Evolutionary conservation across 768 basidiomycete genomes (phyloP).

Genomic region (Podaxis mareebaensis): DNA sequence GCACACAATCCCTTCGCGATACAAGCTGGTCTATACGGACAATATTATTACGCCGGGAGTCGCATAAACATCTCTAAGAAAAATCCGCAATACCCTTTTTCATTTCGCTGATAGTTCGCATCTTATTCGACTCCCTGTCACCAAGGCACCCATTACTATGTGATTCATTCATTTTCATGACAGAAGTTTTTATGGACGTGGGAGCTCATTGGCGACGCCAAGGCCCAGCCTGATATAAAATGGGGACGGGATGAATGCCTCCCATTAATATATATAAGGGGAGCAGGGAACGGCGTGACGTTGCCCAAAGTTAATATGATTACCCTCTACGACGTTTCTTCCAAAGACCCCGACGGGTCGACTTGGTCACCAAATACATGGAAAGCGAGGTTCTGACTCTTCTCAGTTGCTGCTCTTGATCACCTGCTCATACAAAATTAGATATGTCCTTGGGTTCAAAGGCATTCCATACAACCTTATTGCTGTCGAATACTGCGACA

Average conservation of each 20-base stretch:
- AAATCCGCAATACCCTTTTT: too few species aligned
- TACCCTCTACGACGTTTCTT: not conserved
- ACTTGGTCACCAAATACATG: not conserved
- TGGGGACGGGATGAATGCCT: not conserved
- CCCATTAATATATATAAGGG: not conserved
- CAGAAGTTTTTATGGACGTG: not conserved
- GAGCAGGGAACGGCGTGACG: not conserved
- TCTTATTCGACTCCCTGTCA: not conserved
- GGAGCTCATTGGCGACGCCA: not conserved
- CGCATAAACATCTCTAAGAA: too few species aligned
- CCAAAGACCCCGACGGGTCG: not conserved
- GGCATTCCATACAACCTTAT: constrained; percentile 4
- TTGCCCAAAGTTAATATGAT: not conserved
- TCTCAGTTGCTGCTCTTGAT: not conserved
- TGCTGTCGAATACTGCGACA: constrained; percentile 12
- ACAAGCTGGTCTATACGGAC: too few species aligned
- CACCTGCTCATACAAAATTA: not conserved
- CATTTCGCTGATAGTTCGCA: too few species aligned
- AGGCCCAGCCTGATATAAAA: not conserved
- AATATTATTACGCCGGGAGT: too few species aligned
- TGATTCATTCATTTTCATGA: too few species aligned
- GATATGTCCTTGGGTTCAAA: not conserved
- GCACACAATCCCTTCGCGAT: too few species aligned
- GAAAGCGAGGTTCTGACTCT: not conserved
- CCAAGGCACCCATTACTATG: too few species aligned